Evolutionary conservation across 1,284 basidiomycete genomes (phyloP).

Genomic region (Amylostereum areolatum): DNA sequence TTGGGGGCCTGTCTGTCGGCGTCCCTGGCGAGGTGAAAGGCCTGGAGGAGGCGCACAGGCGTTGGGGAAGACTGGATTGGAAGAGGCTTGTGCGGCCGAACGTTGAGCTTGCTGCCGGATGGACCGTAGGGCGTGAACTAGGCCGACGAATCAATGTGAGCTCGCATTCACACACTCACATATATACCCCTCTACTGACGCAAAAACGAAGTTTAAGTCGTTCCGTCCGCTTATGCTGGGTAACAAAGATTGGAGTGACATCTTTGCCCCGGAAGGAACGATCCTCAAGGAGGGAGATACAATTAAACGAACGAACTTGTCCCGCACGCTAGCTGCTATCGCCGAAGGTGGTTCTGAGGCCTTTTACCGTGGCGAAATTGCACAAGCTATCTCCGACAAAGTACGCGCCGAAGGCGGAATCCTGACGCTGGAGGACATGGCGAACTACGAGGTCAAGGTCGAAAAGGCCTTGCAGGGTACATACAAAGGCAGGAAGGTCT

Average conservation of each 20-base stretch:
- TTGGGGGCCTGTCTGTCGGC: slow-evolving; percentile 78
- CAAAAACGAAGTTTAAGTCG: slow-evolving; percentile 29
- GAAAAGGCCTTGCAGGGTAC: slow-evolving; percentile 69
- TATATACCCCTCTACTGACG: slow-evolving; percentile 1
- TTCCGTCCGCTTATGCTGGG: slow-evolving; percentile 62
- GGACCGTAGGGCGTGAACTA: slow-evolving; percentile 73
- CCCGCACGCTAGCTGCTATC: slow-evolving; percentile 60
- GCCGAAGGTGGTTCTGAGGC: slow-evolving; percentile 66
- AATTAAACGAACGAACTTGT: slow-evolving; percentile 64
- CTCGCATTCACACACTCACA: slow-evolving; percentile 6
- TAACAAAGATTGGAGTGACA: slow-evolving; percentile 70
- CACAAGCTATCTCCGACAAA: slow-evolving; percentile 66
- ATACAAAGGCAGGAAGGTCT: slow-evolving; percentile 75
- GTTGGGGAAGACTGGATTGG: slow-evolving; percentile 83
- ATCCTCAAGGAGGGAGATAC: slow-evolving; percentile 71
- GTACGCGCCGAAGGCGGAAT: slow-evolving; percentile 73
- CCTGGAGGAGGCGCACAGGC: slow-evolving; percentile 70
- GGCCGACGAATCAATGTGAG: slow-evolving; percentile 65
- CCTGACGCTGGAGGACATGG: slow-evolving; percentile 66
- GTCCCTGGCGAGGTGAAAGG: slow-evolving; percentile 87
- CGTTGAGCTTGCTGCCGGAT: slow-evolving; percentile 69
- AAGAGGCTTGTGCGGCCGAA: slow-evolving; percentile 70
- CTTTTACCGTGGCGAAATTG: slow-evolving; percentile 78
- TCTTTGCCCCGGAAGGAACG: slow-evolving; percentile 77
- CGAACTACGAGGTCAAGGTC: slow-evolving; percentile 67